Base-by-base conservation (phyloP, 306 rosid species). In the Vigna hirtella region DNA sequence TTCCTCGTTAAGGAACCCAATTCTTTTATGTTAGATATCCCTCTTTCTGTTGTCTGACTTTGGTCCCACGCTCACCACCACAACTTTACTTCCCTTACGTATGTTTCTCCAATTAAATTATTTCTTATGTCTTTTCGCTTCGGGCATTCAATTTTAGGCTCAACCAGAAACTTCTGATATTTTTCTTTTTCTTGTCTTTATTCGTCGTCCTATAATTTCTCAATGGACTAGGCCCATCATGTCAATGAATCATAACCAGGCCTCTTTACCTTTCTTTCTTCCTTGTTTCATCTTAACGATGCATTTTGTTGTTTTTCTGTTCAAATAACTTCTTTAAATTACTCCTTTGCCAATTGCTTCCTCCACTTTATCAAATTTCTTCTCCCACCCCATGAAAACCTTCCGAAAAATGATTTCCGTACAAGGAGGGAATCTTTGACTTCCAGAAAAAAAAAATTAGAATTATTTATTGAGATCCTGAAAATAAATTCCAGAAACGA, bases 21-120 rank as follows among this genome's bases (percentile, higher is more conserved):
- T 26, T 26, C 28, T 26, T 26, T 9, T 45, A 1, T 69, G 32
- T 67, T 18, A 66, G 22, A 47, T 28, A 4, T 26, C 45, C 58
- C 16, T 30, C n/a, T n/a, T 28, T 50, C 17, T 9, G 30, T 28
- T 30, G 45, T 52, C 72, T 2, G 22, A 45, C 18, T 20, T 66
- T 43, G 72, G 72, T 18, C 52, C 57, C 73, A 45, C 57, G 57
- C 24, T 68, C 24, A 7, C 73, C 72, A 66, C 36, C 34, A 43
- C 55, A 20, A 45, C 17, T 42, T 66, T 45, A 2, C 4, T 43
- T 22, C 49, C 61, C 74, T 70, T 70, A 49, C n/a, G 30, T 3
- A 15, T 48, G 16, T 30, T 15, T 14, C 17, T 32, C 51, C 62
- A 5, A 24, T 22, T n/a, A 67, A 22, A 12, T 67, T 38, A 43